Evolutionary conservation across 108 stramenopile genomes (phyloP).

Genomic region (Nannochloropsis salina): DNA sequence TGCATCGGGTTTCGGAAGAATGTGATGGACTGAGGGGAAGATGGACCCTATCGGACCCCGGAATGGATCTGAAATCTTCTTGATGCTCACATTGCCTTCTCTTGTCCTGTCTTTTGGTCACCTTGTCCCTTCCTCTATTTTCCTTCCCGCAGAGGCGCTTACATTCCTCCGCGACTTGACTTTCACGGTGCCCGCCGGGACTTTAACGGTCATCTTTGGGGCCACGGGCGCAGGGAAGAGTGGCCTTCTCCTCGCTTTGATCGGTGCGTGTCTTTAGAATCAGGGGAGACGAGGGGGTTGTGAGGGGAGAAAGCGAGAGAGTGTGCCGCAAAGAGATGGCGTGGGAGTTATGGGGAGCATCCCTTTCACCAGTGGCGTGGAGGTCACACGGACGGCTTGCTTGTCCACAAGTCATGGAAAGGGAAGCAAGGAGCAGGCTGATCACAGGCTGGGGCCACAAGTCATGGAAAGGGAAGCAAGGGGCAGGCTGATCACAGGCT

Average conservation of each 20-base stretch:
- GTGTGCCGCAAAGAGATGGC: too few species aligned
- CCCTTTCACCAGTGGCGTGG: too few species aligned
- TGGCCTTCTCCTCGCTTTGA: background rate
- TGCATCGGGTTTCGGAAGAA: too few species aligned
- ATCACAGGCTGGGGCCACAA: background rate
- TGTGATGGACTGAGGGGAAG: too few species aligned
- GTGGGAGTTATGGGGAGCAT: too few species aligned
- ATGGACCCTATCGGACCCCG: too few species aligned
- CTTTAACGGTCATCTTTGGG: background rate
- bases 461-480: conserved; percentile 54
- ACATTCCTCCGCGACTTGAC: background rate
- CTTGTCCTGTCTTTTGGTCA: background rate
- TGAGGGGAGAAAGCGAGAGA: background rate
- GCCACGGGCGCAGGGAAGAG: conserved; percentile 12
- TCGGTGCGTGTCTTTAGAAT: background rate
- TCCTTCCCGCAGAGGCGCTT: background rate
- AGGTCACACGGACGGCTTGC: too few species aligned
- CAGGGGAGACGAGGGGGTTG: background rate
- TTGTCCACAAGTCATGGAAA: too few species aligned
- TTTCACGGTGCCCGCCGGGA: conserved; percentile 27
- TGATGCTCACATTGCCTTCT: background rate
- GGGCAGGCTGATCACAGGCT: conserved; percentile 38
- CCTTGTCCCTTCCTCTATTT: background rate
- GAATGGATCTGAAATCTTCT: background rate
- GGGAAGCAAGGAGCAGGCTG: conserved; percentile 61